Conservation (phyloP, 78 protist species). For the Cavenderia fasciculata region DNA sequence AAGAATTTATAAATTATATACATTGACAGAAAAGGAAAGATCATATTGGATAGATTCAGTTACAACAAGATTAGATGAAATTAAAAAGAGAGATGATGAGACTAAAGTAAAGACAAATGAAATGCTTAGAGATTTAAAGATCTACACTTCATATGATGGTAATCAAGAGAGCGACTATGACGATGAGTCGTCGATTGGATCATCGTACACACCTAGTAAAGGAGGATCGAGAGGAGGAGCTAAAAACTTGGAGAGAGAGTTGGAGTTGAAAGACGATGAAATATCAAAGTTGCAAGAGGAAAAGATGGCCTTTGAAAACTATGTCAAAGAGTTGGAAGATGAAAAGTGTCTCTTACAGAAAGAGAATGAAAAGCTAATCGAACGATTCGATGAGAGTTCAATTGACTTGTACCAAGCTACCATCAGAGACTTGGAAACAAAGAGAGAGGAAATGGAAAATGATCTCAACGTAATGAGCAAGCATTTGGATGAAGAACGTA, state of each 20-base stretch:
- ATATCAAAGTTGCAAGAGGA: slow-evolving; percentile 17
- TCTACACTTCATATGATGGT: neutral
- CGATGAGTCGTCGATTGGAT: neutral
- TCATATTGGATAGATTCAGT: slow-evolving; percentile 57
- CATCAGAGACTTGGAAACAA: neutral
- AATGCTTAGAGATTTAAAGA: neutral
- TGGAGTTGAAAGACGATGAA: neutral
- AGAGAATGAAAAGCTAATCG: slow-evolving; percentile 9
- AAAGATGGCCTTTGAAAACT: neutral
- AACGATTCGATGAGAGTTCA: neutral
- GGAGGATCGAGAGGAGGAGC: neutral
- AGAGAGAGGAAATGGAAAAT: neutral
- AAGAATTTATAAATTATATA: slow-evolving; percentile 11
- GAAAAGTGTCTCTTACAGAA: neutral
- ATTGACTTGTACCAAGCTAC: neutral
- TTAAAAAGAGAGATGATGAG: slow-evolving; percentile 4
- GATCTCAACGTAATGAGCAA: neutral
- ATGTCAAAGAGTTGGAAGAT: slow-evolving; percentile 25
- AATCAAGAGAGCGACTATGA: neutral
- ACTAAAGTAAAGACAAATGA: neutral
- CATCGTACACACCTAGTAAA: neutral
- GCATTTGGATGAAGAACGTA: neutral
- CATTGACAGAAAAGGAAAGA: slow-evolving; percentile 23
- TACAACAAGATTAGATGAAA: neutral
- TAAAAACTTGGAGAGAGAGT: neutral